These are phyloP conservation scores for Groenewaldozyma tartarivorans DNA, from an alignment of 805 yeast genomes.

Conservation along the genomic window DNA sequence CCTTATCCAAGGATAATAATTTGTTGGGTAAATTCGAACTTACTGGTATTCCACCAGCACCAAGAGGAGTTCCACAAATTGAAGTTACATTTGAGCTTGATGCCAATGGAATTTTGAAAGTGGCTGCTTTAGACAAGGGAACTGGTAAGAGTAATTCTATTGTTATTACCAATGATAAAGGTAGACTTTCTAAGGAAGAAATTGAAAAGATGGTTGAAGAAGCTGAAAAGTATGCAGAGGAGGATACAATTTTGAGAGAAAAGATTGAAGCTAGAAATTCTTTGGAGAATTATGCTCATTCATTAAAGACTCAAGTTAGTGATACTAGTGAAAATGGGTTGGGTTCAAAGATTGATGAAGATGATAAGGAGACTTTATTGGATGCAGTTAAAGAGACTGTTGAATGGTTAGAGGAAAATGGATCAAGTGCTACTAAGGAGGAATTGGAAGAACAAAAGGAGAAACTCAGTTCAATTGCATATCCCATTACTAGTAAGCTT, in stretches of 20 bases:
- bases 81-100: conserved; percentile 85
- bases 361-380: conserved; percentile 77
- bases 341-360: conserved; percentile 75
- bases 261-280: conserved; percentile 84
- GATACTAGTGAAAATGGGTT: conserved; percentile 45
- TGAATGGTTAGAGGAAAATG: conserved; percentile 82
- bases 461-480: conserved; percentile 68
- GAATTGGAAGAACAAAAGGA: conserved; percentile 91
- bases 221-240: conserved; percentile 90
- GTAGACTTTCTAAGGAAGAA: conserved; percentile 86
- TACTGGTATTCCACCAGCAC: conserved; percentile 82
- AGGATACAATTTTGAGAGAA: conserved; percentile 73
- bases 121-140: conserved; percentile 83
- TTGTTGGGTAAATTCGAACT: conserved; percentile 78
- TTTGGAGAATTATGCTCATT: conserved; percentile 81
- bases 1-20: conserved; percentile 89
- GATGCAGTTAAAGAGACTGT: conserved; percentile 83
- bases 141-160: conserved; percentile 88
- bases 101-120: conserved; percentile 81
- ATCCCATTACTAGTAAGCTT: conserved; percentile 86
- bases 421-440: conserved; percentile 79
- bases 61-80: conserved; percentile 86
- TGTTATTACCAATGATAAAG: conserved; percentile 88
- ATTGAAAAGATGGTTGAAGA: conserved; percentile 97
- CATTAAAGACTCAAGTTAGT: conserved; percentile 59